These are phyloP conservation scores for Wickerhamomyces xylosicus DNA, from an alignment of 805 yeast genomes.

Conservation along the genomic window DNA sequence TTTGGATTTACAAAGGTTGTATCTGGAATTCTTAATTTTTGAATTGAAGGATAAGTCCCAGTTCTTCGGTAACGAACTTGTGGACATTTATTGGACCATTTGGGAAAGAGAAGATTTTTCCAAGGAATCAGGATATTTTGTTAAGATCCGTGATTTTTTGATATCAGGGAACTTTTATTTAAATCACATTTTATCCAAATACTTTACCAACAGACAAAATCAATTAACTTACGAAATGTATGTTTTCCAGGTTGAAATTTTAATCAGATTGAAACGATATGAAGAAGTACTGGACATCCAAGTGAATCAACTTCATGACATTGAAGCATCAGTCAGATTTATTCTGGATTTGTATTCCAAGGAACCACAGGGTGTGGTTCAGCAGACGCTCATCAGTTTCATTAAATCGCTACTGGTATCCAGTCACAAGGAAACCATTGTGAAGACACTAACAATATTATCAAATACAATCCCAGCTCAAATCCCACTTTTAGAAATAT, in stretches of 20 bases:
- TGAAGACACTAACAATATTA: conserved; percentile 23
- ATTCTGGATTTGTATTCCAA: conserved; percentile 1
- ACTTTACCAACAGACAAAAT: neutral
- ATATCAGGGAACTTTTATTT: conserved; percentile 23
- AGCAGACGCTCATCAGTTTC: conserved; percentile 23
- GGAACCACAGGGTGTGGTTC: conserved; percentile 25
- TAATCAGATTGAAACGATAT: conserved; percentile 51
- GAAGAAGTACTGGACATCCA: conserved; percentile 52
- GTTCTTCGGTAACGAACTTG: conserved; percentile 32
- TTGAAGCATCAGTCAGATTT: conserved; percentile 42
- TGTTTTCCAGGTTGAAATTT: conserved; percentile 19
- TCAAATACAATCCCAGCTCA: conserved; percentile 24
- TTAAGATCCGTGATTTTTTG: conserved; percentile 15
- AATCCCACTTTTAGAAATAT: conserved; percentile 5
- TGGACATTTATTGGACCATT: conserved; percentile 29
- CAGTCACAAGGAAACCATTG: conserved; percentile 23
- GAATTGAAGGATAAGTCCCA: conserved; percentile 27
- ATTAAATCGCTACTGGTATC: conserved; percentile 29
- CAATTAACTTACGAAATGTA: neutral
- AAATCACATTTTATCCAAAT: conserved; percentile 1
- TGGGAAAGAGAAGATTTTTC: neutral
- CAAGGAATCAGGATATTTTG: neutral
- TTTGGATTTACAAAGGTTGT: conserved; percentile 26
- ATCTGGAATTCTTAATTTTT: conserved; percentile 41
- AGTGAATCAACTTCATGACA: conserved; percentile 45